phyloP scores from a whole-genome alignment of 805 yeast genomes.

The Candida cerambycidarum region DNA sequence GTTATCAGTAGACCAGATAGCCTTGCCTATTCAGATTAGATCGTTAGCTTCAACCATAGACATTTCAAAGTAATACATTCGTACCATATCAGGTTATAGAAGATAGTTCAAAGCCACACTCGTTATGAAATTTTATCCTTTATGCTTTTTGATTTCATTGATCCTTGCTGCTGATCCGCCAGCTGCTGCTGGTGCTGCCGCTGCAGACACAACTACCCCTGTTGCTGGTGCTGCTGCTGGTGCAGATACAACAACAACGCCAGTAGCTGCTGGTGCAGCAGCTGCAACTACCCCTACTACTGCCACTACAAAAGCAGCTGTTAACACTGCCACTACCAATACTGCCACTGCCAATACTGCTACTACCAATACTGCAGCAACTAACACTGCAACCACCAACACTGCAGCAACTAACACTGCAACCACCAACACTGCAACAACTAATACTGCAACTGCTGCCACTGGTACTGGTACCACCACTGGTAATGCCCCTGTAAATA shows the following conservation, averaged over 20 bases:
- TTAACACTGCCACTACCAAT: constrained; percentile 4
- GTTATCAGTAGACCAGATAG: too few species aligned
- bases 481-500: constrained; percentile 14
- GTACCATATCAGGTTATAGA: too few species aligned
- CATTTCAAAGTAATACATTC: too few species aligned
- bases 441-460: constrained; percentile 14
- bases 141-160: neutral
- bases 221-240: constrained; percentile 16
- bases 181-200: constrained; percentile 10
- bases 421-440: constrained; percentile 11
- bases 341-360: constrained; percentile 18
- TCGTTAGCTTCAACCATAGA: too few species aligned
- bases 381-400: constrained; percentile 14
- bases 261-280: constrained; percentile 12
- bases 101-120: neutral
- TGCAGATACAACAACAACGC: constrained; percentile 5
- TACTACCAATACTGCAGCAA: constrained; percentile 15
- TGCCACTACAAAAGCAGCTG: constrained; percentile 9
- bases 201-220: constrained; percentile 16
- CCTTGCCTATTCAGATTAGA: too few species aligned
- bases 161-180: constrained; percentile 14
- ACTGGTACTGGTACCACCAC: constrained; percentile 7
- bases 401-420: constrained; percentile 17
- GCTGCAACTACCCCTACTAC: constrained; percentile 14
- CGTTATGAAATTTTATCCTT: constrained; percentile 1